These are phyloP conservation scores for Sporothrix globosa DNA, from an alignment of 2,329 filamentous ascomycete species.

Conservation along the genomic window DNA sequence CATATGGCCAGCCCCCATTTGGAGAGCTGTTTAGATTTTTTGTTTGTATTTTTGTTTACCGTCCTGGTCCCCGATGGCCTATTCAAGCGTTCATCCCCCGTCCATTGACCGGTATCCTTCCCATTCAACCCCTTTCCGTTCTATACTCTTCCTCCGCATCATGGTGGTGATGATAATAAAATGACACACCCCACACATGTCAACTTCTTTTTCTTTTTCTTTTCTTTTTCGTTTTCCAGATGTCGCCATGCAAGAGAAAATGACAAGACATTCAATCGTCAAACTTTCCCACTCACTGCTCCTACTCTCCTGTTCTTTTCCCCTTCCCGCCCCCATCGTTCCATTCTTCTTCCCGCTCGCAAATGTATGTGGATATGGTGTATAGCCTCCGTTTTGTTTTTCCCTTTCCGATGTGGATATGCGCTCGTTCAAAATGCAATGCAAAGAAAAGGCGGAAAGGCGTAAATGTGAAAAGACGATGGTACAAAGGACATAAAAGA, in stretches of 20 bases:
- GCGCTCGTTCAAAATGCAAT: conserved; percentile 18
- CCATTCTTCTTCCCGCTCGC: neutral
- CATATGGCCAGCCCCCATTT: conserved; percentile 7
- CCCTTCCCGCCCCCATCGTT: neutral
- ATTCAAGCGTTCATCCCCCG: neutral
- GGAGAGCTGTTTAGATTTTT: conserved; percentile 1
- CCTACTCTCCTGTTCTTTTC: neutral
- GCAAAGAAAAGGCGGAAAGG: neutral
- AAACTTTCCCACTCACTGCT: neutral
- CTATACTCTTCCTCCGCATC: neutral
- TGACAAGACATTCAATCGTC: conserved; percentile 14
- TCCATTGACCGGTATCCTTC: neutral
- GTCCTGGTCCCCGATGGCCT: neutral
- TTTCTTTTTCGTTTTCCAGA: neutral
- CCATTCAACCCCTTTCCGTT: neutral
- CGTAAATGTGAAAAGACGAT: too few species aligned
- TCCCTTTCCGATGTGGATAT: conserved; percentile 2
- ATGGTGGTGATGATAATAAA: conserved; percentile 18
- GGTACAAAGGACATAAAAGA: conserved; percentile 10
- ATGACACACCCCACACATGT: conserved; percentile 20
- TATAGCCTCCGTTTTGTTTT: conserved; percentile 7
- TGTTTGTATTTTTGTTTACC: conserved; percentile 6
- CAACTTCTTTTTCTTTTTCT: neutral
- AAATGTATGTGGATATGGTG: conserved; percentile 20
- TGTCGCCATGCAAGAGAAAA: conserved; percentile 11